phyloP scores from a whole-genome alignment of 2,329 filamentous ascomycete genomes.

The Reticulascus tulasneorum region DNA sequence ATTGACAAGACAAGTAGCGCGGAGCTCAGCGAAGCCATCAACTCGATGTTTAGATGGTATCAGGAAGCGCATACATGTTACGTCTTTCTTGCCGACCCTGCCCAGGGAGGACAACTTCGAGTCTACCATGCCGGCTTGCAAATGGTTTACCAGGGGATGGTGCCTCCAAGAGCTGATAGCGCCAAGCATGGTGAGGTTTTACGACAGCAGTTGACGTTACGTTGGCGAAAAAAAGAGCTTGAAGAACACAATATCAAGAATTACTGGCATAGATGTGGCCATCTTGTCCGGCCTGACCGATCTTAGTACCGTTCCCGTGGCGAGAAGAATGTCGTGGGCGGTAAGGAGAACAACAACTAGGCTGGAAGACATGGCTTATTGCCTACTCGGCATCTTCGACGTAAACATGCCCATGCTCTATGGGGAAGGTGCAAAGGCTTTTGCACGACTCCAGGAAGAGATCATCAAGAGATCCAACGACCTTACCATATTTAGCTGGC shows the following conservation, averaged over 20 bases:
- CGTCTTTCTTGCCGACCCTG: slow-evolving; percentile 24
- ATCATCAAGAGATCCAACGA: not conserved
- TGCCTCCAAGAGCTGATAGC: slow-evolving; percentile 17
- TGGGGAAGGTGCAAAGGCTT: slow-evolving; percentile 20
- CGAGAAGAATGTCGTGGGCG: slow-evolving; percentile 20
- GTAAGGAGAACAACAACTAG: slow-evolving; percentile 16
- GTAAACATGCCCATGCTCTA: slow-evolving; percentile 21
- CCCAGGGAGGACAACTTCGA: too few species aligned
- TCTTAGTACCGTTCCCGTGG: not conserved
- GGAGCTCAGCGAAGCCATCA: slow-evolving; percentile 20
- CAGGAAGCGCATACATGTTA: slow-evolving; percentile 27
- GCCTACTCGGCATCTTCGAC: slow-evolving; percentile 21
- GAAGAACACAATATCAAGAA: slow-evolving; percentile 16
- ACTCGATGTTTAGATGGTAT: slow-evolving; percentile 26
- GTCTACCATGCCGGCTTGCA: slow-evolving; percentile 4
- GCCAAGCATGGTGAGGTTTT: slow-evolving; percentile 15
- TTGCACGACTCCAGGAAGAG: slow-evolving; percentile 12
- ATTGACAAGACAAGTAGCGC: not conserved
- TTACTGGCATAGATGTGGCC: slow-evolving; percentile 19
- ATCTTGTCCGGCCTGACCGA: fast-evolving
- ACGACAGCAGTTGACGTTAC: slow-evolving; percentile 13
- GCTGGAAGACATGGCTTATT: slow-evolving; percentile 20
- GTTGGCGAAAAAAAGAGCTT: slow-evolving; percentile 15
- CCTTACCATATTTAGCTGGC: not conserved
- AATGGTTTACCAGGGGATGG: slow-evolving; percentile 3